Base-by-base conservation (phyloP, 306 rosid species). In the Senna siamea region DNA sequence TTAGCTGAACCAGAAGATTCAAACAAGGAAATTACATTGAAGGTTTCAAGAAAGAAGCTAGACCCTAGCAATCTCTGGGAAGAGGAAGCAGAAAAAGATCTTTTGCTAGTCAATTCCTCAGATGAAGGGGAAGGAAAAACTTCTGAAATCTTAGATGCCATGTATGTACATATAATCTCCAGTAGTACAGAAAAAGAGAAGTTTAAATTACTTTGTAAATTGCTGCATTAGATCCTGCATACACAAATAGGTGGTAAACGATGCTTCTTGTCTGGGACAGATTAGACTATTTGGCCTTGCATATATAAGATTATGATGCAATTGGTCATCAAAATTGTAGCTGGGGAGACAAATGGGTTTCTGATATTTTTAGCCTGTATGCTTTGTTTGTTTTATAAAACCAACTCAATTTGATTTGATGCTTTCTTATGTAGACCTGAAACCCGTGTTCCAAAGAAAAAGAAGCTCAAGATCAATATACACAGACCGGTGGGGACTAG, bases 391-490 rank as follows among this genome's bases (percentile, higher is more conserved):
- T 43, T 64, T 64, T 69, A 15, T n/a, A 18, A 44, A 69, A 65
- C 37, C 22, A 47, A n/a, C 40, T 34, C 35, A 53, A 48, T 50
- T 61, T 69, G 67, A 75, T 63, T 70, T 44, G 35, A 44, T 37
- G 74, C 57, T 69, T 76, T 50, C 14, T 26, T 66, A 52, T 77
- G 83, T 71, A 91, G 97, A 59, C 87, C 79, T 1, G 75, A 74
- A 55, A 85, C 89, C 41, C 85, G 85, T 58, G 74, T 94, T 65
- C 76, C 66, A 72, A 94, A 92, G 89, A 91, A 89, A 79, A 91
- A 88, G 87, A 92, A 94, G 84, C 82, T 92, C 77, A 92, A 90
- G 88, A 89, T 92, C 85, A 89, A 89, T 65, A 7, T 88, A 20
- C 90, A 84, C 59, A 88, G 92, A 80, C 99, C 99, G 18, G 56